Evolutionary conservation across 208 protist species (phyloP).

Genomic region (Wallacemonas sp.): DNA sequence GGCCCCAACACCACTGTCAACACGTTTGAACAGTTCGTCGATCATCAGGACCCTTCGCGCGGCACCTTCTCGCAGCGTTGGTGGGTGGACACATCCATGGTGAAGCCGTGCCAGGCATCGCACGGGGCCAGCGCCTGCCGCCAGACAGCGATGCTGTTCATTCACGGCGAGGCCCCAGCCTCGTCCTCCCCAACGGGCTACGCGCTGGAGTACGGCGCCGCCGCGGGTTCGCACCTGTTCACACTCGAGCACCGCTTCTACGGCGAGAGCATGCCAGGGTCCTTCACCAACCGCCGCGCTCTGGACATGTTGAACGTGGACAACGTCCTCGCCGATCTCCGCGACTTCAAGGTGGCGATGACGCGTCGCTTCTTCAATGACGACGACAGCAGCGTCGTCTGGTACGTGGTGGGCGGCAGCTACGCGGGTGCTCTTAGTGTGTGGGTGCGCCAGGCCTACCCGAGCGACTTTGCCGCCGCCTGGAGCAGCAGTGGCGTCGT

Average conservation of each 20-base stretch:
- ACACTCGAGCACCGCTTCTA: constrained; percentile 63
- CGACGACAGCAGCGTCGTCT: constrained; percentile 12
- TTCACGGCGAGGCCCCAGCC: constrained; percentile 36
- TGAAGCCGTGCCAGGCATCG: not conserved
- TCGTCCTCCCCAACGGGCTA: constrained; percentile 22
- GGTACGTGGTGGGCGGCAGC: constrained; percentile 47
- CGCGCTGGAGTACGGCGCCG: constrained; percentile 23
- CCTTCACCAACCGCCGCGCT: constrained; percentile 26
- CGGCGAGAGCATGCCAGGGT: constrained; percentile 42
- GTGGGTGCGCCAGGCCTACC: constrained; percentile 38
- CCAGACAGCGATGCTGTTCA: constrained; percentile 28
- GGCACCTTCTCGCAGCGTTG: constrained; percentile 45
- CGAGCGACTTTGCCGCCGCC: constrained; percentile 37
- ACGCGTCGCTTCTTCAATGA: constrained; percentile 18
- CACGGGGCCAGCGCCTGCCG: not conserved
- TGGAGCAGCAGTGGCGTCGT: constrained; percentile 52
- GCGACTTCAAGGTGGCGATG: constrained; percentile 30
- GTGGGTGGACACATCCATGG: constrained; percentile 29
- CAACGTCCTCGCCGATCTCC: constrained; percentile 43
- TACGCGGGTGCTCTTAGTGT: constrained; percentile 47
- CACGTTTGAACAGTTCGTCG: constrained; percentile 28
- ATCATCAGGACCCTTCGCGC: constrained; percentile 23
- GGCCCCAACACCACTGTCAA: constrained; percentile 19
- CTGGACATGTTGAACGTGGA: constrained; percentile 36
- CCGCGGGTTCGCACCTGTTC: constrained; percentile 25